Percentiles rank a stretch among this genome's conserved stretches.
Conservation (phyloP, 1,284 basidiomycete genomes). For the Phellopilus nigrolimitatus region DNA sequence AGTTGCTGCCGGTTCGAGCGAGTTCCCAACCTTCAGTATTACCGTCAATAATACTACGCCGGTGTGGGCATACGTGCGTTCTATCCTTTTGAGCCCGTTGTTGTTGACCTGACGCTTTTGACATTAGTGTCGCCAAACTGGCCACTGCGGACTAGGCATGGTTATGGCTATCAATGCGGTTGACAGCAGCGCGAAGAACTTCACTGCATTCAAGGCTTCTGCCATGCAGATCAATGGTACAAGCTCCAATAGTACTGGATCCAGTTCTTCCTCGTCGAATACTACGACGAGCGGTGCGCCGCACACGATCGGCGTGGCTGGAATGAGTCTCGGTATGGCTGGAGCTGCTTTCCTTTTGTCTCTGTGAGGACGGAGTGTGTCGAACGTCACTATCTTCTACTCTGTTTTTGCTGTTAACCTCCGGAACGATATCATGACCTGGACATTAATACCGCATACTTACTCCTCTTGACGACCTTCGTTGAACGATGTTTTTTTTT, state of each 20-base stretch:
- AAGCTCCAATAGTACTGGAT: conserved; percentile 13
- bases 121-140: conserved; percentile 34
- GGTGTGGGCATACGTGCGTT: conserved; percentile 20
- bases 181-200: conserved; percentile 35
- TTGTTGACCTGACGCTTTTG: neutral
- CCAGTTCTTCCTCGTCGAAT: neutral
- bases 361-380: conserved; percentile 5
- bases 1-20: conserved; percentile 36
- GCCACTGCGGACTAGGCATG: conserved; percentile 41
- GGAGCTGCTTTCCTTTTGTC: conserved; percentile 15
- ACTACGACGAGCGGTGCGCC: conserved; percentile 11
- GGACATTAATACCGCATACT: conserved; percentile 9
- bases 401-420: neutral
- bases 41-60: conserved; percentile 53
- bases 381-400: neutral
- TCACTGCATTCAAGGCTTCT: conserved; percentile 37
- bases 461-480: conserved; percentile 13
- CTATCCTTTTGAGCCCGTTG: neutral
- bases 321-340: conserved; percentile 11
- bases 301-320: conserved; percentile 5
- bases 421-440: conserved; percentile 9
- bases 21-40: conserved; percentile 49
- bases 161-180: conserved; percentile 42
- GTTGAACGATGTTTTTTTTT: conserved; percentile 17
- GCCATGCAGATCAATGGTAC: conserved; percentile 35